Conservation (phyloP, 176 grass and related monocot species). For the Musa troglodytarum region DNA sequence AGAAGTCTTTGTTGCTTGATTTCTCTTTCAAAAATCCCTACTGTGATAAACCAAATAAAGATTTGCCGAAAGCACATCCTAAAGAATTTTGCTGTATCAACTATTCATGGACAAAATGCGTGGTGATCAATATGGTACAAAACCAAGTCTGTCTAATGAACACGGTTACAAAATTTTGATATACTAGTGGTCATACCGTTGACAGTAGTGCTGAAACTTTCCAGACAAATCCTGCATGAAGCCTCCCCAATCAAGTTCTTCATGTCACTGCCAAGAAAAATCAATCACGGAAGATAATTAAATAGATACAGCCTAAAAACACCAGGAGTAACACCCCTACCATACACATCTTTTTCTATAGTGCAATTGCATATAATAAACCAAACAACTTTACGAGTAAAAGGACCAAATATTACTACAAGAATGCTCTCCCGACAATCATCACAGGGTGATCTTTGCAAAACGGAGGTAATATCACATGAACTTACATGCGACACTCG, state of each 20-base stretch:
- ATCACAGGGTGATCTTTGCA: neutral
- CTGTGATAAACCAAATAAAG: too few relatives aligned
- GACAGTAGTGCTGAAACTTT: conserved; percentile 23
- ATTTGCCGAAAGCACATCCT: neutral
- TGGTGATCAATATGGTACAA: neutral
- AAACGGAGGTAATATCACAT: neutral
- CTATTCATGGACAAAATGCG: neutral
- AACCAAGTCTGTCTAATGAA: too few relatives aligned
- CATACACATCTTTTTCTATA: neutral
- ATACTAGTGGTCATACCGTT: neutral
- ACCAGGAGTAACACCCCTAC: too few relatives aligned
- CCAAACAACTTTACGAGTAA: neutral
- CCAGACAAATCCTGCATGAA: conserved; percentile 7
- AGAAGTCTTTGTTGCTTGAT: too few relatives aligned
- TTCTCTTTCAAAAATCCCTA: too few relatives aligned
- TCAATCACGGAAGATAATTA: neutral
- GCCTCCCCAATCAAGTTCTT: conserved; percentile 22
- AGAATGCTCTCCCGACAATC: too few relatives aligned
- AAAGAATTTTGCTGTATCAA: neutral
- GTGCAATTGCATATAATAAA: neutral
- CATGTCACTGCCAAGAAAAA: conserved; percentile 17
- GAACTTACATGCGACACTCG: conserved; percentile 20
- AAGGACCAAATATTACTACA: too few relatives aligned
- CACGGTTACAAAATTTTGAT: neutral
- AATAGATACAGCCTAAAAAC: too few relatives aligned